Conservation (phyloP, 768 basidiomycete genomes). For the Strobilomyces confusus region DNA sequence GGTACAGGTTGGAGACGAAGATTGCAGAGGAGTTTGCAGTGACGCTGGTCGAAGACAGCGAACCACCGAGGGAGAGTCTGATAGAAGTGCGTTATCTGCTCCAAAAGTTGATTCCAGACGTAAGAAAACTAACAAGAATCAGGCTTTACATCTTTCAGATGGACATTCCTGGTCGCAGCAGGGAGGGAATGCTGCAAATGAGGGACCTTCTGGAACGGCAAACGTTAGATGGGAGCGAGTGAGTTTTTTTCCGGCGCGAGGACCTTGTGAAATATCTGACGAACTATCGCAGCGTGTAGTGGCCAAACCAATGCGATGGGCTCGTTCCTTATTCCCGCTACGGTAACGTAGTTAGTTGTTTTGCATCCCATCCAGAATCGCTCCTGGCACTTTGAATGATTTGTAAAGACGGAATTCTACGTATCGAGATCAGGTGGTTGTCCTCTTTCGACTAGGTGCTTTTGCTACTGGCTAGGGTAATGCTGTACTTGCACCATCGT, state of each 20-base stretch:
- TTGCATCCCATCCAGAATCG: neutral
- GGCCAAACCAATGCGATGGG: neutral
- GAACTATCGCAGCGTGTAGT: neutral
- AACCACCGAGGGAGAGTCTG: neutral
- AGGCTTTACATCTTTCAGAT: neutral
- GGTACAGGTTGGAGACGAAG: constrained; percentile 17
- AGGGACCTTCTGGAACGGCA: neutral
- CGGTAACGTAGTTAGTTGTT: neutral
- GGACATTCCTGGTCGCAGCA: neutral
- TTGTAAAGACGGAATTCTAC: too few relatives aligned
- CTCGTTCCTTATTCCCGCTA: neutral
- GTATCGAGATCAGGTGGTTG: too few relatives aligned
- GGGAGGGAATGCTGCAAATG: neutral
- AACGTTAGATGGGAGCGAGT: neutral
- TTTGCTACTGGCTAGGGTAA: too few relatives aligned
- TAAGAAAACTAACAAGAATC: neutral
- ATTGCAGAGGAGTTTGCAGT: constrained; percentile 13
- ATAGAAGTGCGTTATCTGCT: neutral
- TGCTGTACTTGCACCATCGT: neutral
- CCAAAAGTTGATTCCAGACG: neutral
- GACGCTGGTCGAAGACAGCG: neutral
- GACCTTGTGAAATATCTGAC: neutral
- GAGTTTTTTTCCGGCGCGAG: neutral
- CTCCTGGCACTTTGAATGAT: neutral
- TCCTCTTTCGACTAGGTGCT: too few relatives aligned